phyloP scores from a whole-genome alignment of 2,329 filamentous ascomycete genomes.

The Ascochyta rabiei region DNA sequence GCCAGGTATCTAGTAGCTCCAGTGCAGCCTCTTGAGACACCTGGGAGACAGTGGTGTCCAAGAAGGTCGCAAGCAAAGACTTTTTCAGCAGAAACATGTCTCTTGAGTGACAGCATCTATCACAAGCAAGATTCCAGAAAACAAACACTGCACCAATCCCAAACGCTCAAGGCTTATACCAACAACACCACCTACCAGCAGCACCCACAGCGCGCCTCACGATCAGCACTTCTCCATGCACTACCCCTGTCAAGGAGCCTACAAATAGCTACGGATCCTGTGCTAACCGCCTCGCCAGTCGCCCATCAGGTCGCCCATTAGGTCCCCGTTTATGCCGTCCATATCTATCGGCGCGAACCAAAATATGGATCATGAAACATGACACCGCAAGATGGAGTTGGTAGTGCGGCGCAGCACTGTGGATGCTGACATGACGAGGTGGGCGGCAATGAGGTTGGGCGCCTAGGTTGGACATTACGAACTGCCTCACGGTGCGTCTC shows the following conservation, averaged over 20 bases:
- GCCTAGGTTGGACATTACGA: conserved; percentile 13
- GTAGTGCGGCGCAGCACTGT: conserved; percentile 16
- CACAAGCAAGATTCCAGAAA: background rate
- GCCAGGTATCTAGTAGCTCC: too few species aligned
- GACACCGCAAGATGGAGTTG: background rate
- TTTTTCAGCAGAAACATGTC: background rate
- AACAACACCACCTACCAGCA: background rate
- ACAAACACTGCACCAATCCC: background rate
- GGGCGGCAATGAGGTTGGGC: conserved; percentile 10
- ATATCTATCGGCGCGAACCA: conserved; percentile 7
- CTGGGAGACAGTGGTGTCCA: background rate
- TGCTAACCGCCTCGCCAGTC: conserved; percentile 5
- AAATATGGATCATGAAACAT: conserved; percentile 12
- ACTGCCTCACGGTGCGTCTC: conserved; percentile 19
- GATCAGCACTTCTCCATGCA: background rate
- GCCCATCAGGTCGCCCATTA: conserved; percentile 9
- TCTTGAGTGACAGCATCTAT: background rate
- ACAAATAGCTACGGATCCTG: background rate
- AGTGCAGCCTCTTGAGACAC: background rate
- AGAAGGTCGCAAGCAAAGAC: background rate
- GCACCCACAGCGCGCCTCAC: background rate
- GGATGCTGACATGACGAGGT: conserved; percentile 4
- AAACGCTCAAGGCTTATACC: background rate
- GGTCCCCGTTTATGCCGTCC: conserved; percentile 4
- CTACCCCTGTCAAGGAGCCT: background rate